These are phyloP conservation scores for Xylaria grammica DNA, from an alignment of 495 filamentous ascomycete species.

Conservation along the genomic window DNA sequence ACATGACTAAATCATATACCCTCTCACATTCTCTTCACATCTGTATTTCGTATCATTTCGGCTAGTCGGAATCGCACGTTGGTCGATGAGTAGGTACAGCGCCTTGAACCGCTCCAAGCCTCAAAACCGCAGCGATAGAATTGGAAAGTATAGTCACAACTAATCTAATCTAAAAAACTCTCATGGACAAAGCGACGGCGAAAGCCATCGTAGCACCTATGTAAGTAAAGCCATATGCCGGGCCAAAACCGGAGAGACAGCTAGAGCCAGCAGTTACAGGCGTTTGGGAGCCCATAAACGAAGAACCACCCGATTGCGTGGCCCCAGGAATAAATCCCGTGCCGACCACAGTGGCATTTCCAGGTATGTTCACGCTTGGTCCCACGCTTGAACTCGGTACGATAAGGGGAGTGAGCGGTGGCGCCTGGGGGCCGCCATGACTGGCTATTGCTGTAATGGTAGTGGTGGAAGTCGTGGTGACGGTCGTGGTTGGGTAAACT, in stretches of 20 bases:
- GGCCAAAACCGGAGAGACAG: not conserved
- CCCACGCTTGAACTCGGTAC: not conserved
- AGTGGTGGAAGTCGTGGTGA: not conserved
- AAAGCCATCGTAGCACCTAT: not conserved
- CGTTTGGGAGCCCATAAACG: not conserved
- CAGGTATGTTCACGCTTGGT: not conserved
- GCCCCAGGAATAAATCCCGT: not conserved
- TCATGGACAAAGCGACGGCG: not conserved
- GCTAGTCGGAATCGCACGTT: not conserved
- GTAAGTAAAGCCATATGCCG: not conserved
- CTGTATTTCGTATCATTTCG: not conserved
- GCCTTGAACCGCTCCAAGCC: not conserved
- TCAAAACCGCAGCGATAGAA: not conserved
- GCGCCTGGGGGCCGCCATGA: not conserved
- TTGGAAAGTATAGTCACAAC: not conserved
- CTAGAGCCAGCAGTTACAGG: conserved; percentile 2
- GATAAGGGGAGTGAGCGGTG: not conserved
- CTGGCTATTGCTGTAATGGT: conserved; percentile 1
- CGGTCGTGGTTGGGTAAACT: not conserved
- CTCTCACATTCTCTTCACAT: not conserved
- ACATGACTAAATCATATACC: not conserved
- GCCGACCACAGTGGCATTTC: not conserved
- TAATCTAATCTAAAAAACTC: not conserved
- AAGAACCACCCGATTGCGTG: not conserved
- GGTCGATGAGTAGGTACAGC: not conserved